A percentile compares a stretch with the other conserved stretches of the same genome.
Evolutionary conservation across 495 filamentous ascomycete species (phyloP).

Genomic region (Amorphotheca resinae): DNA sequence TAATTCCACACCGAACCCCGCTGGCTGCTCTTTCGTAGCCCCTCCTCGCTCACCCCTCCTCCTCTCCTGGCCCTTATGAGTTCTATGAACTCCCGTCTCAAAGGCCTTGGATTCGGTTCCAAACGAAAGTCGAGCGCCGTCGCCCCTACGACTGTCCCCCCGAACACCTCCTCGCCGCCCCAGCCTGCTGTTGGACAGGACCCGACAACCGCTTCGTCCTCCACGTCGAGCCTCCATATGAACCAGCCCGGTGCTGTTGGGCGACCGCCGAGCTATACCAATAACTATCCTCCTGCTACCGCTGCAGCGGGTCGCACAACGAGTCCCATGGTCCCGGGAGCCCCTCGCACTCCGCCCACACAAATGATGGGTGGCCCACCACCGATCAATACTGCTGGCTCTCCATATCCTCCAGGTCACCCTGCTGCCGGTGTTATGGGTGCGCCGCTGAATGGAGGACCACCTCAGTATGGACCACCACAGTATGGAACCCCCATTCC

Average conservation of each 20-base stretch:
- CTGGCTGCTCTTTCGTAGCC: no score
- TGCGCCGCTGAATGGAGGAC: conserved; percentile 31
- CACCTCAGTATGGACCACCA: conserved; percentile 17
- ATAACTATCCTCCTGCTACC: conserved; percentile 38
- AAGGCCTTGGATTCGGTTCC: conserved; percentile 36
- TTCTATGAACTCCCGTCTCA: conserved; percentile 48
- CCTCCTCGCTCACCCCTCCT: background rate
- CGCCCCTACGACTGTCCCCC: conserved; percentile 12
- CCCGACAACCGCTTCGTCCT: conserved; percentile 26
- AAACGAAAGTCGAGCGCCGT: conserved; percentile 22
- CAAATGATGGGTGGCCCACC: conserved; percentile 59
- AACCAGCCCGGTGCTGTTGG: conserved; percentile 41
- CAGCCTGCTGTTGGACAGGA: conserved; percentile 19
- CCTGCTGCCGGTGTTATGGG: conserved; percentile 37
- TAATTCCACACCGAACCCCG: no score
- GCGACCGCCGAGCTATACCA: conserved; percentile 64
- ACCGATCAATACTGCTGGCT: conserved; percentile 52
- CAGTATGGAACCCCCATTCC: conserved; percentile 15
- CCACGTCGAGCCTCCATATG: conserved; percentile 40
- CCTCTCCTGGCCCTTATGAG: conserved; percentile 37
- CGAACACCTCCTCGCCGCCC: conserved; percentile 27
- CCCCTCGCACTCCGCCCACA: conserved; percentile 41
- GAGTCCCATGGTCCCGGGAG: conserved; percentile 37
- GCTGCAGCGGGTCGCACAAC: conserved; percentile 37
- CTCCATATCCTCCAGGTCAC: conserved; percentile 40